Percentiles rank a stretch among this genome's conserved stretches.
phyloP scores from a whole-genome alignment of 345 rosid species.

The Eucalyptus cladocalyx region DNA sequence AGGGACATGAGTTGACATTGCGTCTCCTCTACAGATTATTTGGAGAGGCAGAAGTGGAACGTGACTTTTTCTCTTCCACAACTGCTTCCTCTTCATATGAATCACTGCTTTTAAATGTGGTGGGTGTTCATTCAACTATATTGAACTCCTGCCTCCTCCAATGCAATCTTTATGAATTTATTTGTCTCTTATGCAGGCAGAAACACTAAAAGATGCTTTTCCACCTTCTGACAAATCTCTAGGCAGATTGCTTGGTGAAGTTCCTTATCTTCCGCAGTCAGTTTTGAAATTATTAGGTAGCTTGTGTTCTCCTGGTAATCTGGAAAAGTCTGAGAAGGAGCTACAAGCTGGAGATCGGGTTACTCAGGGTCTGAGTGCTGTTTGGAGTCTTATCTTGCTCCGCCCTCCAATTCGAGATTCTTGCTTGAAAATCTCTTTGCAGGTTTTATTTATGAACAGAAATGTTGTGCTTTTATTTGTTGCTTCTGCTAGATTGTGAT shows the following conservation, averaged over 20 bases:
- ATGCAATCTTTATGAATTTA: not conserved
- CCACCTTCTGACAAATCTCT: constrained; percentile 98
- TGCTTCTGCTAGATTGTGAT: not conserved
- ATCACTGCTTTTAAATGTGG: constrained; percentile 68
- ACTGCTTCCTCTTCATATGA: constrained; percentile 88
- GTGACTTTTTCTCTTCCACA: constrained; percentile 85
- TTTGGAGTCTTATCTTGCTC: constrained; percentile 80
- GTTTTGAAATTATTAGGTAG: constrained; percentile 72
- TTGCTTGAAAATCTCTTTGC: constrained; percentile 89
- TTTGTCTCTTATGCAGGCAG: constrained; percentile 48
- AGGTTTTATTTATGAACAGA: constrained; percentile 31
- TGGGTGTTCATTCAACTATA: constrained; percentile 19
- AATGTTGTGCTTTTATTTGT: not conserved
- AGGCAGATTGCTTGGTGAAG: constrained; percentile 86
- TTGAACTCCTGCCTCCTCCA: not conserved
- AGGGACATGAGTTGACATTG: constrained; percentile 99
- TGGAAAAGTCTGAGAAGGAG: constrained; percentile 41
- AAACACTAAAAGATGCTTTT: constrained; percentile 86
- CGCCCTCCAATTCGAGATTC: constrained; percentile 80
- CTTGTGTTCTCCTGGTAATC: constrained; percentile 66
- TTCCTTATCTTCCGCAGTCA: constrained; percentile 78
- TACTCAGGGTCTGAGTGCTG: constrained; percentile 93
- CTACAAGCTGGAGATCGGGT: constrained; percentile 82
- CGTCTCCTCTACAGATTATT: constrained; percentile 90
- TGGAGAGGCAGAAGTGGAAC: constrained; percentile 95